A percentile compares a stretch with the other conserved stretches of the same genome.
Conservation (phyloP, 1,139 yeast genomes). For the Wickerhamomyces sp. region DNA sequence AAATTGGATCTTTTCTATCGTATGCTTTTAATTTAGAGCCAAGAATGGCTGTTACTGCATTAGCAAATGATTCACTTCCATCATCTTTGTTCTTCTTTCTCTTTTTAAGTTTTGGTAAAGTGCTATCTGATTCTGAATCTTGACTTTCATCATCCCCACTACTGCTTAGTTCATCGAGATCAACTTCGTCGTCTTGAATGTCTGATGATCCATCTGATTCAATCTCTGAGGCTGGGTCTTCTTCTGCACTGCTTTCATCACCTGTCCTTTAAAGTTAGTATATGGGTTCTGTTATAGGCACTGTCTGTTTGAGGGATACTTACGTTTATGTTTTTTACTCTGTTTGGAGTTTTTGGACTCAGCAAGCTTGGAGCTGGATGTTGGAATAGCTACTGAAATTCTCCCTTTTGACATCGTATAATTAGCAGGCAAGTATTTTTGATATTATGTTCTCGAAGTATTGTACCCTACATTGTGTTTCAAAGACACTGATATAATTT, state of each 20-base stretch:
- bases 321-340: conserved; percentile 1
- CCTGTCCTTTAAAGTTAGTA: background rate
- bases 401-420: conserved; percentile 8
- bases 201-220: conserved; percentile 21
- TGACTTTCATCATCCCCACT: conserved; percentile 23
- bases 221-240: conserved; percentile 13
- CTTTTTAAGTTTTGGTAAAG: conserved; percentile 40
- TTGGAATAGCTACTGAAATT: conserved; percentile 5
- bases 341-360: background rate
- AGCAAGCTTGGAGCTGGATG: background rate
- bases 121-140: conserved; percentile 29
- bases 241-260: conserved; percentile 4
- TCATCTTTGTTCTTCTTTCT: conserved; percentile 58
- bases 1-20: conserved; percentile 82
- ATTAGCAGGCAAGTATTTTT: conserved; percentile 1
- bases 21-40: conserved; percentile 85
- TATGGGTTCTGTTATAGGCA: too few relatives aligned
- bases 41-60: conserved; percentile 78
- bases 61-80: conserved; percentile 72
- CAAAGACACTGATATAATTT: background rate
- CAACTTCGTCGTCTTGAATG: conserved; percentile 25
- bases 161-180: conserved; percentile 9
- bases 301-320: background rate
- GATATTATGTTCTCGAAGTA: background rate
- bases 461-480: background rate